Evolutionary conservation across 2,329 filamentous ascomycete genomes (phyloP).

Genomic region (Macroventuria anomochaeta): DNA sequence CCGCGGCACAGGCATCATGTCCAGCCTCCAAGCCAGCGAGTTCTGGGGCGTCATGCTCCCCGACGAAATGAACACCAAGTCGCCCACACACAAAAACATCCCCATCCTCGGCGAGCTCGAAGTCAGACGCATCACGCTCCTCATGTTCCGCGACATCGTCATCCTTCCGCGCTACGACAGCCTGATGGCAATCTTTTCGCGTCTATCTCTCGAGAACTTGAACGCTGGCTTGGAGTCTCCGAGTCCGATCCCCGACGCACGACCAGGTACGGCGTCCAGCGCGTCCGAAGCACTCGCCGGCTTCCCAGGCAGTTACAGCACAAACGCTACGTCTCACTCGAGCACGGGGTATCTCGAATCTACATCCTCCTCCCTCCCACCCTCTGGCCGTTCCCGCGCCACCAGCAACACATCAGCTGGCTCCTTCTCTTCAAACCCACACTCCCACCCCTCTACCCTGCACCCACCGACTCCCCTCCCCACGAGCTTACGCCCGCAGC

Average conservation of each 20-base stretch:
- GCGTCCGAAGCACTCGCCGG: slow-evolving; percentile 22
- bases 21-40: slow-evolving; percentile 77
- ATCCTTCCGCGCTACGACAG: slow-evolving; percentile 88
- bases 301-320: slow-evolving; percentile 73
- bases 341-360: slow-evolving; percentile 78
- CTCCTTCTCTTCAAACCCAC: slow-evolving; percentile 51
- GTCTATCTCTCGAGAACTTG: slow-evolving; percentile 81
- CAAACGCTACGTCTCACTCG: slow-evolving; percentile 63
- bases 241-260: slow-evolving; percentile 33
- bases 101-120: slow-evolving; percentile 69
- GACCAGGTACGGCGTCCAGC: slow-evolving; percentile 45
- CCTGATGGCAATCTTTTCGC: slow-evolving; percentile 87
- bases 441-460: slow-evolving; percentile 37
- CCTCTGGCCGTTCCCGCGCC: slow-evolving; percentile 72
- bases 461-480: slow-evolving; percentile 35
- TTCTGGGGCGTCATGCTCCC: slow-evolving; percentile 80
- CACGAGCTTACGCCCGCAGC: slow-evolving; percentile 34
- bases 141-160: slow-evolving; percentile 85
- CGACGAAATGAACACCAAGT: slow-evolving; percentile 56
- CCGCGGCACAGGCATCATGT: slow-evolving; percentile 83
- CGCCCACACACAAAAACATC: slow-evolving; percentile 51
- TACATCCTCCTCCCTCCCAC: slow-evolving; percentile 57
- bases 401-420: slow-evolving; percentile 78
- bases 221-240: slow-evolving; percentile 53
- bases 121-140: slow-evolving; percentile 85